Conservation (phyloP, 2,329 filamentous ascomycete species). For the Didymella glomerata region DNA sequence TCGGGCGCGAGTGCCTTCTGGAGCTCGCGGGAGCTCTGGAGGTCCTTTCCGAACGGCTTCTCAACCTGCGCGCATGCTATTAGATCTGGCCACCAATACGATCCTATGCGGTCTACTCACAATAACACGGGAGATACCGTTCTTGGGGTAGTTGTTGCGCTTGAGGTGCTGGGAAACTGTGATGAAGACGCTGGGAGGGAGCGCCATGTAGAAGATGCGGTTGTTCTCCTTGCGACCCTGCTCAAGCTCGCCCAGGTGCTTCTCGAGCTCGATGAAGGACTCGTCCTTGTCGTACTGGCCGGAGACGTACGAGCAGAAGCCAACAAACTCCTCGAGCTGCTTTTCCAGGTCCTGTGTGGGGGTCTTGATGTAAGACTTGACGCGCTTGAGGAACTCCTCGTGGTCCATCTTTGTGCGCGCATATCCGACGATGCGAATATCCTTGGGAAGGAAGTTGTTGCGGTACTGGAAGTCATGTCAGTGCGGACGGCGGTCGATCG, state of each 20-base stretch:
- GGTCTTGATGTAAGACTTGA: constrained; percentile 98
- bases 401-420: constrained; percentile 99
- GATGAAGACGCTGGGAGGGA: constrained; percentile 97
- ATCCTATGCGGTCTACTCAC: constrained; percentile 60
- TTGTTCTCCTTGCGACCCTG: constrained; percentile 82
- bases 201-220: constrained; percentile 98
- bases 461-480: constrained; percentile 72
- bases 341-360: constrained; percentile 97
- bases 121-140: constrained; percentile 91
- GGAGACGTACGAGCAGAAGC: constrained; percentile 90
- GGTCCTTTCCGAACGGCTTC: constrained; percentile 98
- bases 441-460: constrained; percentile 97
- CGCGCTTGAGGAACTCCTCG: constrained; percentile 89
- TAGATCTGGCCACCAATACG: constrained; percentile 25
- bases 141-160: constrained; percentile 93
- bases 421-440: constrained; percentile 98
- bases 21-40: constrained; percentile 90
- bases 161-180: constrained; percentile 97
- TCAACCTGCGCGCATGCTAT: constrained; percentile 72
- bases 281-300: constrained; percentile 98
- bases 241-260: constrained; percentile 87
- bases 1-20: constrained; percentile 95
- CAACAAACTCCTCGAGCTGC: constrained; percentile 89
- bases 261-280: constrained; percentile 84
- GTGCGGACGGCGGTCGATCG: constrained; percentile 17